Percentiles rank a stretch among this genome's conserved stretches.
These are phyloP conservation scores for Spencermartinsiella ligniputridi DNA, from an alignment of 1,139 yeast genomes.

Conservation along the genomic window DNA sequence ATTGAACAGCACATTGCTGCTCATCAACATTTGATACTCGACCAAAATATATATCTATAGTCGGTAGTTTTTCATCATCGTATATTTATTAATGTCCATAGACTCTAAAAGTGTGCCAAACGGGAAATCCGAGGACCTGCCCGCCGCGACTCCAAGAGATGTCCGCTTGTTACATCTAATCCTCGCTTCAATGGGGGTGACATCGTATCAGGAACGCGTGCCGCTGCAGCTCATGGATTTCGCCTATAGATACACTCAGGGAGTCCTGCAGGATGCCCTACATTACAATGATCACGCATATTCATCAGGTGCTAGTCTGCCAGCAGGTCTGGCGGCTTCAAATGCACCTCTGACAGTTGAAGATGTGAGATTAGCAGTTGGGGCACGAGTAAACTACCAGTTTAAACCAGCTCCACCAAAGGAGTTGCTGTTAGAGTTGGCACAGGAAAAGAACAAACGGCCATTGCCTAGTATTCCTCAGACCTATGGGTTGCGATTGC, in stretches of 20 bases:
- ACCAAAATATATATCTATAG: too few species aligned
- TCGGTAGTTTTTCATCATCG: too few species aligned
- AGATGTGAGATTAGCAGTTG: slow-evolving; percentile 86
- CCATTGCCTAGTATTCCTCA: slow-evolving; percentile 91
- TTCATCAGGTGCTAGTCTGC: slow-evolving; percentile 27
- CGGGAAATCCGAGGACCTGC: slow-evolving; percentile 17
- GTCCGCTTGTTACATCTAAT: slow-evolving; percentile 85
- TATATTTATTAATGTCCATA: too few species aligned
- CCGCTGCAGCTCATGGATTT: slow-evolving; percentile 95
- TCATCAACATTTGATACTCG: too few species aligned
- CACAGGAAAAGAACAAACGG: slow-evolving; percentile 84
- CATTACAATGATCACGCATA: slow-evolving; percentile 75
- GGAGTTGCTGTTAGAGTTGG: slow-evolving; percentile 82
- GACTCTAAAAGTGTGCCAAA: too few species aligned
- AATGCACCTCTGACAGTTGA: slow-evolving; percentile 67
- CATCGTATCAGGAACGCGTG: slow-evolving; percentile 89
- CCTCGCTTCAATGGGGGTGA: slow-evolving; percentile 90
- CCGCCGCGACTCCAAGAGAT: slow-evolving; percentile 63
- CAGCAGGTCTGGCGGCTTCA: slow-evolving; percentile 40
- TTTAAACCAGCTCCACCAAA: slow-evolving; percentile 96
- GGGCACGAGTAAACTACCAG: slow-evolving; percentile 89
- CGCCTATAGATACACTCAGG: slow-evolving; percentile 84
- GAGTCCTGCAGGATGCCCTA: slow-evolving; percentile 83
- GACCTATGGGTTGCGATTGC: slow-evolving; percentile 87
- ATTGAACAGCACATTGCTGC: too few species aligned